Conservation (phyloP, 305 asterid genomes). For the Petunia hybrid region DNA sequence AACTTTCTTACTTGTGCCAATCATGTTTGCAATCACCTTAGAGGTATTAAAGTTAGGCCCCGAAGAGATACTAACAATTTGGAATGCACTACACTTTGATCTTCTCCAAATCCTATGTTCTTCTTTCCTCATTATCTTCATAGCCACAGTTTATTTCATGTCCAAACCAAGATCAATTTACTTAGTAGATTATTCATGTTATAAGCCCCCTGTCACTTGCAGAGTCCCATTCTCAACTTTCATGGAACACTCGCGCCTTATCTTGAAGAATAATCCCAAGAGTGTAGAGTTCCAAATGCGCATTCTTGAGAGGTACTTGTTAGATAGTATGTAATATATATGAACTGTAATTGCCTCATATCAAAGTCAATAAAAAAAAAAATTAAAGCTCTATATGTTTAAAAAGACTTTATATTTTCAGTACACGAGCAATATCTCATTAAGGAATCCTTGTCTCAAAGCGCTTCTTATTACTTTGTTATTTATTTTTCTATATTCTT, state of each 20-base stretch:
- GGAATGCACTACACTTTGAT: neutral
- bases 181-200: conserved; percentile 30
- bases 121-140: neutral
- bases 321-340: no score
- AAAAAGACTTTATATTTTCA: neutral
- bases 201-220: conserved; percentile 26
- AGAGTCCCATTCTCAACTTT: conserved; percentile 28
- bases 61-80: neutral
- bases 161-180: conserved; percentile 31
- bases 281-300: conserved; percentile 24
- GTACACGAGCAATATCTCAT: neutral
- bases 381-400: neutral
- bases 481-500: neutral
- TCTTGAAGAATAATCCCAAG: neutral
- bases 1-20: conserved; percentile 19
- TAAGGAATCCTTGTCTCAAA: neutral
- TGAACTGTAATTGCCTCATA: no score
- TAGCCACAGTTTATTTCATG: conserved; percentile 27
- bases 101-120: neutral
- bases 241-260: conserved; percentile 25
- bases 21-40: neutral
- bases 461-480: neutral
- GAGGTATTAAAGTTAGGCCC: conserved; percentile 2
- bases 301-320: neutral
- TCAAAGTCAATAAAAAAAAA: neutral